These are phyloP conservation scores for Moesziomyces antarcticus DNA, from an alignment of 1,284 basidiomycete species.

Conservation along the genomic window DNA sequence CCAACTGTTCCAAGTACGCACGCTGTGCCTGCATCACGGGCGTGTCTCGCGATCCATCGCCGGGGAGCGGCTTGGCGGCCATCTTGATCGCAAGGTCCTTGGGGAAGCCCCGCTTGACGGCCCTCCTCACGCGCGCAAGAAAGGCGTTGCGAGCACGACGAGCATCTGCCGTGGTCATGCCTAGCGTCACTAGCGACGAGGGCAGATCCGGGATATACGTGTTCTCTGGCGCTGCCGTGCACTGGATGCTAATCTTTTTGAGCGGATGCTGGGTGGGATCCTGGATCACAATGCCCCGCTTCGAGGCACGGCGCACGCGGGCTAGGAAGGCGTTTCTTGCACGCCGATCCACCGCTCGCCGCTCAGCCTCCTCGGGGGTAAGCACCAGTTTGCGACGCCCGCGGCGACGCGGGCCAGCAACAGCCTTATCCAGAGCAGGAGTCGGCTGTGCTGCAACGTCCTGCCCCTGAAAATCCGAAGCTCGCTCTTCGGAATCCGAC, in stretches of 20 bases:
- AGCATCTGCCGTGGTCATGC: slow-evolving; percentile 51
- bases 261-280: slow-evolving; percentile 46
- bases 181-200: slow-evolving; percentile 43
- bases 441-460: slow-evolving; percentile 14
- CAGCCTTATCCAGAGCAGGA: slow-evolving; percentile 18
- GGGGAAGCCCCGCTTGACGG: slow-evolving; percentile 41
- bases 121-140: slow-evolving; percentile 48
- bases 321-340: slow-evolving; percentile 49
- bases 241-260: slow-evolving; percentile 43
- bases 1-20: slow-evolving; percentile 33
- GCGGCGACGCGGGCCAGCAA: slow-evolving; percentile 18
- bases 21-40: slow-evolving; percentile 49
- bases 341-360: slow-evolving; percentile 26
- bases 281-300: slow-evolving; percentile 45
- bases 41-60: slow-evolving; percentile 32
- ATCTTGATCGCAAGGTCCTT: slow-evolving; percentile 45
- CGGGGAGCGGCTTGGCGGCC: slow-evolving; percentile 45
- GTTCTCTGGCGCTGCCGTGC: slow-evolving; percentile 42
- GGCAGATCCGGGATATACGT: slow-evolving; percentile 54
- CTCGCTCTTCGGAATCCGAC: slow-evolving; percentile 23
- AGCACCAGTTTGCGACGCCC: slow-evolving; percentile 36
- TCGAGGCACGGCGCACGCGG: slow-evolving; percentile 44
- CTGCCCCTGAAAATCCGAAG: slow-evolving; percentile 29
- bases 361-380: slow-evolving; percentile 29
- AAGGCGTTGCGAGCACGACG: slow-evolving; percentile 52